Percentiles rank a stretch among this genome's conserved stretches.
Conservation (phyloP, 129 eudicot genomes). For the Heracleum sosnowskyi region DNA sequence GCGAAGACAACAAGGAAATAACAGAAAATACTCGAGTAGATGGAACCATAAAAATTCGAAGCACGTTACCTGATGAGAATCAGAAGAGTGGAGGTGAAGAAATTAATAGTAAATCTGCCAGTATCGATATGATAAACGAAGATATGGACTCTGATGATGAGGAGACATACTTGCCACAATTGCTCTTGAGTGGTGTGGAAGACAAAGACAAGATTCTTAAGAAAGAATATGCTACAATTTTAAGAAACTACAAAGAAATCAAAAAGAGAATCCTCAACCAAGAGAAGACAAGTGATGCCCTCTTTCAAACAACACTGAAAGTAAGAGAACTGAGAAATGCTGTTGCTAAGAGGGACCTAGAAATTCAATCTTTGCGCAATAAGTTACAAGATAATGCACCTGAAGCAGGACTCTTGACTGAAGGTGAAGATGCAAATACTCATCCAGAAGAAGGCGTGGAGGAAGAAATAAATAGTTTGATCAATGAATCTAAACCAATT, state of each 20-base stretch:
- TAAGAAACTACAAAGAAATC: conserved; percentile 59
- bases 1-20: background rate
- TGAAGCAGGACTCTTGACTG: background rate
- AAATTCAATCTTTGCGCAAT: conserved; percentile 41
- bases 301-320: conserved; percentile 30
- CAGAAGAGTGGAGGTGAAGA: conserved; percentile 6
- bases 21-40: conserved; percentile 9
- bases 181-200: conserved; percentile 65
- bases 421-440: background rate
- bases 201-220: conserved; percentile 58
- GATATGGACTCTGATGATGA: conserved; percentile 21
- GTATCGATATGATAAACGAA: conserved; percentile 9
- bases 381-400: conserved; percentile 29
- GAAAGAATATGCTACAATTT: conserved; percentile 46
- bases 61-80: background rate
- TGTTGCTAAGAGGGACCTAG: conserved; percentile 45
- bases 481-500: conserved; percentile 21
- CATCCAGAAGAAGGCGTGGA: conserved; percentile 22
- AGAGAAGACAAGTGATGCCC: conserved; percentile 42
- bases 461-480: conserved; percentile 24
- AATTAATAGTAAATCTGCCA: background rate
- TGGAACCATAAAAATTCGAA: background rate
- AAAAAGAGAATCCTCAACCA: conserved; percentile 47
- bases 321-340: conserved; percentile 35
- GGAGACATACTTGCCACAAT: conserved; percentile 35